phyloP scores from a whole-genome alignment of 139 green algal genomes.

The Coelastrella sp. region DNA sequence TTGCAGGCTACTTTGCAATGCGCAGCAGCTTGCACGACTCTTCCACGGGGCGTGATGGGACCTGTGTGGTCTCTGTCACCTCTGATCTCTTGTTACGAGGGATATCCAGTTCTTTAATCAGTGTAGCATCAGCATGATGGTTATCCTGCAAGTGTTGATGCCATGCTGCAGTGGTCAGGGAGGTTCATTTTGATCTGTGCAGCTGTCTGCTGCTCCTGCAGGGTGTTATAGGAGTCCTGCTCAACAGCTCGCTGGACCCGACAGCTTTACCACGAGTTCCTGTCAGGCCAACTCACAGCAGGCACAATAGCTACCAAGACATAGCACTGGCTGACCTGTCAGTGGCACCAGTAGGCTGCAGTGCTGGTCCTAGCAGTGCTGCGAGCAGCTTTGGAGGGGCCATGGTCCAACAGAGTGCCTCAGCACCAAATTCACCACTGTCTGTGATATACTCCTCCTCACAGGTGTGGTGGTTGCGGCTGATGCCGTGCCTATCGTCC shows the following conservation, averaged over 20 bases:
- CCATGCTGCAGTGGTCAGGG: not conserved
- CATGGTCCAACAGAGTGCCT: not conserved
- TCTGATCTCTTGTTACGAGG: too few relatives aligned
- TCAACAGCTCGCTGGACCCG: conserved; percentile 55
- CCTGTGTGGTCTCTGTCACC: too few relatives aligned
- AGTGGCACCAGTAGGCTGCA: not conserved
- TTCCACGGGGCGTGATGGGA: too few relatives aligned
- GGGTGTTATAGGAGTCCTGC: conserved; percentile 66
- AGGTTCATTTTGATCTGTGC: not conserved
- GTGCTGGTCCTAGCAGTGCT: conserved; percentile 12
- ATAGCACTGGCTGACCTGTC: not conserved
- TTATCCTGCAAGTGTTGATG: too few relatives aligned
- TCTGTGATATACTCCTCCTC: not conserved
- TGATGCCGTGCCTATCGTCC: too few relatives aligned
- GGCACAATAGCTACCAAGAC: conserved; percentile 39
- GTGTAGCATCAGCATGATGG: too few relatives aligned
- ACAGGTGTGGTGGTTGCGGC: not conserved
- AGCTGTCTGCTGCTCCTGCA: conserved; percentile 21
- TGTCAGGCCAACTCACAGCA: conserved; percentile 59
- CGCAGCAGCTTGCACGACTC: too few relatives aligned
- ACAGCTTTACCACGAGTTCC: conserved; percentile 48
- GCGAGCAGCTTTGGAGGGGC: conserved; percentile 6
- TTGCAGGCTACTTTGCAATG: too few relatives aligned
- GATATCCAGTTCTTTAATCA: too few relatives aligned
- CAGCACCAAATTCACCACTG: conserved; percentile 9